Evolutionary conservation across 805 yeast genomes (phyloP), one percentile per base, ranked within the genome.

Genomic region (Wickerhamiella sergipiensis): DNA sequence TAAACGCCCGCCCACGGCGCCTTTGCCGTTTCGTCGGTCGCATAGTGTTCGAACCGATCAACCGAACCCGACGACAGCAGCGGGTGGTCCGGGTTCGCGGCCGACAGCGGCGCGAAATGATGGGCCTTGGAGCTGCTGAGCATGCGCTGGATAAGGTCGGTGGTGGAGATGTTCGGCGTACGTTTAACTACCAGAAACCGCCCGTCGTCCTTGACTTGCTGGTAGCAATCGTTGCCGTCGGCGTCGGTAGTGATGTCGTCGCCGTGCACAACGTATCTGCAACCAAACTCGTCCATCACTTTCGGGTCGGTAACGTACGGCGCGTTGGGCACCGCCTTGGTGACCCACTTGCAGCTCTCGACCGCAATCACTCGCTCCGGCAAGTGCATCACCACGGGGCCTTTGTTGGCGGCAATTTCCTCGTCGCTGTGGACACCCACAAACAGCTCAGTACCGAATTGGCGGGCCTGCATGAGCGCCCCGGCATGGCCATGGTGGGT

Each of bases 191-290:
- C 87, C 19, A 81, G 75, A 64, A 90, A 85, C 57, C 90, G 69
- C n/a, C 94, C 95, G 62, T 79, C 67, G 50, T 85, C 86, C 64
- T 90, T 89, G 57, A 89, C 85, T 23, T 65, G 73, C 52, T 83
- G 82, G 67, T 92, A 92, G 61, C 97, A 87, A 67, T 92, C 98
- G 51, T 85, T 81, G 2, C 98, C 98, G 61, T 86, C 75, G 15
- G 95, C 95, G 67, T 92, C 97, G 1, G 97, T 85, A 23, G 97
- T 92, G 57, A 92, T 87, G 63, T 92, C 98, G 67, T 92, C 98
- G 6, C 98, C 98, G 66, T 92, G 98, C 10, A 92, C 95, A n/a
- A 92, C 98, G 64, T 81, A 92, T 61, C 78, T 68, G 69, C 98
- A 92, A 6, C 76, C 77, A 61, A 78, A 78, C 23, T 71, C 57